Percentiles rank a stretch among this genome's conserved stretches.
Evolutionary conservation across 345 rosid genomes (phyloP).

Genomic region (Corymbia maculata): DNA sequence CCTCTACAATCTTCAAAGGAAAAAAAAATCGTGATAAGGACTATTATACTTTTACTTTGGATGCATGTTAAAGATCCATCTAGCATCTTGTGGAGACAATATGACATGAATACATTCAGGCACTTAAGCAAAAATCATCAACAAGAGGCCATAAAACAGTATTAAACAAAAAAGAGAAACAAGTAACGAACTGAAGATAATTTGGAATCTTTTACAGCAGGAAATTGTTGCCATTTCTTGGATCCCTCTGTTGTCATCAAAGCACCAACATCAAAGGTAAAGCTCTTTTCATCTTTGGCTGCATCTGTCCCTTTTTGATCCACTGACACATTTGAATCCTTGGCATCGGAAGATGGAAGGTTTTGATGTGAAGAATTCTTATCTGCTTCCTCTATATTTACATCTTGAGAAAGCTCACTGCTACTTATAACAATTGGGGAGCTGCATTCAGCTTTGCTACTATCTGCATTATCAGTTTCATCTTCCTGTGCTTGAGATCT

Average conservation of each 20-base stretch:
- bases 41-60: background rate
- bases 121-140: background rate
- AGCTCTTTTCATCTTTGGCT: constrained; percentile 37
- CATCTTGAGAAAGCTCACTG: constrained; percentile 26
- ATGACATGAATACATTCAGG: background rate
- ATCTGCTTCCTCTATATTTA: constrained; percentile 20
- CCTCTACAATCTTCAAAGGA: constrained; percentile 43
- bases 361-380: constrained; percentile 19
- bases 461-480: constrained; percentile 17
- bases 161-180: background rate
- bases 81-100: background rate
- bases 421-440: constrained; percentile 26
- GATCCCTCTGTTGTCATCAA: constrained; percentile 21
- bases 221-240: constrained; percentile 29
- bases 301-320: constrained; percentile 17
- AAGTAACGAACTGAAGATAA: constrained; percentile 28
- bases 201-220: constrained; percentile 16
- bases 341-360: constrained; percentile 10
- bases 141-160: background rate
- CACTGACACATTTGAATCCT: constrained; percentile 7
- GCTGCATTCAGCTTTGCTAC: constrained; percentile 29
- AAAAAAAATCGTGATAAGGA: background rate
- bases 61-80: background rate
- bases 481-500: constrained; percentile 11
- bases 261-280: constrained; percentile 35